phyloP scores from a whole-genome alignment of 192 early-diverging fungal genomes.

The Dispira simplex region DNA sequence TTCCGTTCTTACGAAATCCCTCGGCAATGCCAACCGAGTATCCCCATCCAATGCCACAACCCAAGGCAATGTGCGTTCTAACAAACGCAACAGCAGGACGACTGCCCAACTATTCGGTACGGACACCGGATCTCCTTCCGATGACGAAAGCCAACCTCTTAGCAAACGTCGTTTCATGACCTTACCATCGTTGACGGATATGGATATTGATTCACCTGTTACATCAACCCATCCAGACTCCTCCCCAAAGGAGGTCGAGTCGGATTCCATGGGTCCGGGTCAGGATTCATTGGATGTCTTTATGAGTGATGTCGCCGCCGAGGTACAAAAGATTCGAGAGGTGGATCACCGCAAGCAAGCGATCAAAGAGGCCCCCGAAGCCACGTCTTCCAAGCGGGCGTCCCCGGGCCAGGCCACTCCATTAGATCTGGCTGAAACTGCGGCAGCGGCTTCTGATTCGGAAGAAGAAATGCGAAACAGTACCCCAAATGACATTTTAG shows the following conservation, averaged over 20 bases:
- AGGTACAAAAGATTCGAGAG: constrained; percentile 28
- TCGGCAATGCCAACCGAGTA: not conserved
- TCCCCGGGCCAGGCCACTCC: too few relatives aligned
- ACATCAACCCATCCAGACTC: not conserved
- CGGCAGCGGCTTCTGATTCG: constrained; percentile 10
- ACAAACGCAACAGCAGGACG: not conserved
- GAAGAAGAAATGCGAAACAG: constrained; percentile 19
- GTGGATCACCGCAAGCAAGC: constrained; percentile 13
- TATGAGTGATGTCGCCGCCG: constrained; percentile 35
- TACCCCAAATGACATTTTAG: constrained; percentile 21
- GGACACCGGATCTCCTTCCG: not conserved
- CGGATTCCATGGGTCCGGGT: not conserved
- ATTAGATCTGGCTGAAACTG: not conserved
- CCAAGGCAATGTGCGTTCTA: not conserved
- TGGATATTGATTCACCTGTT: not conserved
- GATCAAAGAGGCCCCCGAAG: too few relatives aligned
- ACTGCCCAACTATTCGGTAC: not conserved
- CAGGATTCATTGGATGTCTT: constrained; percentile 27
- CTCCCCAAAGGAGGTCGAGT: not conserved
- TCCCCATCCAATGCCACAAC: not conserved
- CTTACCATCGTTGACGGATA: not conserved
- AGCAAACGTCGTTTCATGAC: not conserved
- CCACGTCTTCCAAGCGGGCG: too few relatives aligned
- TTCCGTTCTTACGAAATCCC: too few relatives aligned
- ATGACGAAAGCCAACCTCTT: not conserved